Percentiles rank a stretch among this genome's conserved stretches.
phyloP scores from a whole-genome alignment of 768 basidiomycete species.

The Gautieria morchelliformis region DNA sequence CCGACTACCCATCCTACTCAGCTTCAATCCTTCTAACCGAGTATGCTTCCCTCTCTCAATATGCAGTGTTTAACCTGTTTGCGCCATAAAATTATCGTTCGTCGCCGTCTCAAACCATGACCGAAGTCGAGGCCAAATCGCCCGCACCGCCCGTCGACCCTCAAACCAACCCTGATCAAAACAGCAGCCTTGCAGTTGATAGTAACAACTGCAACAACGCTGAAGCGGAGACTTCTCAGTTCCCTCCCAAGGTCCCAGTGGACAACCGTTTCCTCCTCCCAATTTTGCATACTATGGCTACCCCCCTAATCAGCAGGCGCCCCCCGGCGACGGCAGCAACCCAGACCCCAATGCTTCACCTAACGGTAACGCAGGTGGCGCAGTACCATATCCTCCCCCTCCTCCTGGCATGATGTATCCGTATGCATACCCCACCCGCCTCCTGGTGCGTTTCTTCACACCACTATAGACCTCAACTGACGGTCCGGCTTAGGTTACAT shows the following conservation, averaged over 20 bases:
- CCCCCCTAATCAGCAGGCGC: slow-evolving; percentile 20
- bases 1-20: slow-evolving; percentile 8
- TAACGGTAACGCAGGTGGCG: slow-evolving; percentile 16
- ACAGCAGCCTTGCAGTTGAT: too few species aligned
- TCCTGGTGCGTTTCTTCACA: slow-evolving; percentile 6
- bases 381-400: slow-evolving; percentile 21
- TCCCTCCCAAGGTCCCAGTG: slow-evolving; percentile 8
- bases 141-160: background rate
- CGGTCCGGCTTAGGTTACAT: slow-evolving; percentile 4
- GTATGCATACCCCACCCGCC: slow-evolving; percentile 29
- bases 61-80: background rate
- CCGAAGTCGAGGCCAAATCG: slow-evolving; percentile 4
- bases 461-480: background rate
- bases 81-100: background rate
- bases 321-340: slow-evolving; percentile 8
- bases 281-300: slow-evolving; percentile 11
- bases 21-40: slow-evolving; percentile 7
- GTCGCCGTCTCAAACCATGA: slow-evolving; percentile 4
- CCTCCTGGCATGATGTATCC: slow-evolving; percentile 29
- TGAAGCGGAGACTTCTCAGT: background rate
- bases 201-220: background rate
- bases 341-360: slow-evolving; percentile 21
- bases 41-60: background rate
- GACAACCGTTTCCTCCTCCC: slow-evolving; percentile 8
- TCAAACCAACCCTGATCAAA: background rate